Evolutionary conservation across 768 basidiomycete genomes (phyloP), one percentile per base, ranked within the genome.

Genomic region (Amanita fuliginea): DNA sequence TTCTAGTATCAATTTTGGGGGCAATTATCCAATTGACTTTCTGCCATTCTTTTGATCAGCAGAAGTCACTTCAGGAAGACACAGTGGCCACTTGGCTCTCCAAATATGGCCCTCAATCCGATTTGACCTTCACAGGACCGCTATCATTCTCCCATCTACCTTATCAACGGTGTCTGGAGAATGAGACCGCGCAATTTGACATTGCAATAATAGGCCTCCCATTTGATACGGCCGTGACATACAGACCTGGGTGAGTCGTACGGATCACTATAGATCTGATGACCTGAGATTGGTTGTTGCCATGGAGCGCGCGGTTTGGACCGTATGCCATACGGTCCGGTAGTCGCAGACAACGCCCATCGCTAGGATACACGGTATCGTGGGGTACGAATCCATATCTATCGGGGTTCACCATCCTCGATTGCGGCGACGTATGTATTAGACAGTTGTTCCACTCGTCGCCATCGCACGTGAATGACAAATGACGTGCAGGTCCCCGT

Each of bases 321-420:
- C 90, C 90, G 1, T 80, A 78, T 59, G 91, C 81, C 7, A 88
- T 94, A 55, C 79, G 92, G 36, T 82, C 82, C 3, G 87, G 87
- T 2, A 22, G 26, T 28, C 26, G 26, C n/a, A n/a, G n/a, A n/a
- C 82, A 85, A 58, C 64, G 72, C n/a, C 65, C 69, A 7, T 51
- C 62, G 14, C 64, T 74, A 14, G 81, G 80, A 1, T 87, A 85
- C 58, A 83, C 82, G 0, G 60, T 87, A 51, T 69, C 80, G n/a
- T 89, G 87, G 86, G 71, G 71, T 8, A n/a, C n/a, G n/a, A n/a
- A 82, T 56, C 87, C 88, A 6, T 87, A 80, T 55, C 64, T 65
- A 7, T 66, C 65, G 47, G 78, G 76, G 4, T 64, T 68, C 30
- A 80, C 71, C 54, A 69, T 89, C 54, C 58, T 92, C 24, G 92